Evolutionary conservation across 306 rosid genomes (phyloP).

Genomic region (Vigna hirtella): DNA sequence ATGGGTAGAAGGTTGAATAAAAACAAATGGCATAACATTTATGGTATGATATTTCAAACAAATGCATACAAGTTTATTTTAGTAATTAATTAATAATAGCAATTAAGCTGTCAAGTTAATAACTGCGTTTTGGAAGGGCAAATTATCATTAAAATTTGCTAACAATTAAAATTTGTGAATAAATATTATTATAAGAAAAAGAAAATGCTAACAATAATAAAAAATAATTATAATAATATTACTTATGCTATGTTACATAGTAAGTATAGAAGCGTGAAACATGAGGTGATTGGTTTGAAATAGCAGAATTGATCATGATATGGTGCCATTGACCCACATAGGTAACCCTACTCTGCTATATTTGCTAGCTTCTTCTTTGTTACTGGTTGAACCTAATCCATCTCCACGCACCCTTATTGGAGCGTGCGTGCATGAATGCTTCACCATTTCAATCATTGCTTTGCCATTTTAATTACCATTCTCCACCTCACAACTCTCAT

Average conservation of each 20-base stretch:
- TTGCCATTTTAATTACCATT: constrained; percentile 29
- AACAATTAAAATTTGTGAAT: no score
- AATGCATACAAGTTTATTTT: constrained; percentile 32
- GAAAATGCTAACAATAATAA: neutral
- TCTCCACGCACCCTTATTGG: constrained; percentile 44
- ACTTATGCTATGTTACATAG: neutral
- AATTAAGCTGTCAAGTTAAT: constrained; percentile 44
- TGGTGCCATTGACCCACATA: constrained; percentile 48
- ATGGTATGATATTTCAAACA: constrained; percentile 38
- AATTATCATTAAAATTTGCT: no score
- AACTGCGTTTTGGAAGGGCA: neutral
- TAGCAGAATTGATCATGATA: constrained; percentile 30
- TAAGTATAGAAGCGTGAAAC: constrained; percentile 24
- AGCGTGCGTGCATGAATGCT: constrained; percentile 42
- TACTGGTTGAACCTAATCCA: constrained; percentile 29
- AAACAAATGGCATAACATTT: constrained; percentile 29
- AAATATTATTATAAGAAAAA: no score
- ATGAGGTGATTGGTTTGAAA: constrained; percentile 40
- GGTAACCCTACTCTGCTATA: constrained; percentile 4
- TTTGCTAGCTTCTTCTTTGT: constrained; percentile 33
- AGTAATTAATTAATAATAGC: constrained; percentile 35
- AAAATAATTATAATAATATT: neutral
- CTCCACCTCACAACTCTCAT: constrained; percentile 30
- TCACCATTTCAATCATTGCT: constrained; percentile 26
- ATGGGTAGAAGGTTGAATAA: constrained; percentile 35